Evolutionary conservation across 768 basidiomycete genomes (phyloP).

Genomic region (Pulveroboletus sp.): DNA sequence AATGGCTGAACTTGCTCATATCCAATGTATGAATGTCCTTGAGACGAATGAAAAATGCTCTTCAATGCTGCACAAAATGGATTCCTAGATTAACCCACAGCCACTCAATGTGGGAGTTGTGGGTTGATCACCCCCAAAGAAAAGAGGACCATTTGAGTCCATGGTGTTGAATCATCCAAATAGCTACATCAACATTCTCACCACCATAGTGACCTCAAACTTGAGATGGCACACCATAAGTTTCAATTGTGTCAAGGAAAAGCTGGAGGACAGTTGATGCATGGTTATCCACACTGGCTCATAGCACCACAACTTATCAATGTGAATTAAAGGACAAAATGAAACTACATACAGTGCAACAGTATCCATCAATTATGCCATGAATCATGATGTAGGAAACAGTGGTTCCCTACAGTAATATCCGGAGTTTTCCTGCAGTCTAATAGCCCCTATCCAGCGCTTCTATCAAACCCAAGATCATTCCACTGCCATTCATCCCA

Average conservation of each 20-base stretch:
- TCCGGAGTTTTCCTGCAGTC: too few species aligned
- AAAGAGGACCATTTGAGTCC: slow-evolving; percentile 25
- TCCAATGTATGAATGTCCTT: slow-evolving; percentile 36
- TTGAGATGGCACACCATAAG: slow-evolving; percentile 20
- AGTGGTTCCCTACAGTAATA: too few species aligned
- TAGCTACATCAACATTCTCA: slow-evolving; percentile 28
- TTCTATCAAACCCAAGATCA: too few species aligned
- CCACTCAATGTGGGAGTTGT: slow-evolving; percentile 42
- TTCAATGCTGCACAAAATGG: slow-evolving; percentile 39
- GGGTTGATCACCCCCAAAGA: slow-evolving; percentile 35
- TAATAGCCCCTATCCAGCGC: too few species aligned
- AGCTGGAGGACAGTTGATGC: slow-evolving; percentile 22
- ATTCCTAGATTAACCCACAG: slow-evolving; percentile 43
- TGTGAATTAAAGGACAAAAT: not conserved
- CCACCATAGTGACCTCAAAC: slow-evolving; percentile 28
- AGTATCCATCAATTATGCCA: slow-evolving; percentile 27
- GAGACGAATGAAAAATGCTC: slow-evolving; percentile 38
- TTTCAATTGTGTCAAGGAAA: slow-evolving; percentile 14
- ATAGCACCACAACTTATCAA: slow-evolving; percentile 15
- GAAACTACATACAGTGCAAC: slow-evolving; percentile 23
- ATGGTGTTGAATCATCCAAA: slow-evolving; percentile 25
- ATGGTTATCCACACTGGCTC: slow-evolving; percentile 25
- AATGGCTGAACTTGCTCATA: slow-evolving; percentile 28
- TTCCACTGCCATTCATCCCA: too few species aligned
- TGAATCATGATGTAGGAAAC: too few species aligned